Evolutionary conservation across 495 filamentous ascomycete genomes (phyloP), one percentile per base, ranked within the genome.

Genomic region (Aspergillus bridgeri): DNA sequence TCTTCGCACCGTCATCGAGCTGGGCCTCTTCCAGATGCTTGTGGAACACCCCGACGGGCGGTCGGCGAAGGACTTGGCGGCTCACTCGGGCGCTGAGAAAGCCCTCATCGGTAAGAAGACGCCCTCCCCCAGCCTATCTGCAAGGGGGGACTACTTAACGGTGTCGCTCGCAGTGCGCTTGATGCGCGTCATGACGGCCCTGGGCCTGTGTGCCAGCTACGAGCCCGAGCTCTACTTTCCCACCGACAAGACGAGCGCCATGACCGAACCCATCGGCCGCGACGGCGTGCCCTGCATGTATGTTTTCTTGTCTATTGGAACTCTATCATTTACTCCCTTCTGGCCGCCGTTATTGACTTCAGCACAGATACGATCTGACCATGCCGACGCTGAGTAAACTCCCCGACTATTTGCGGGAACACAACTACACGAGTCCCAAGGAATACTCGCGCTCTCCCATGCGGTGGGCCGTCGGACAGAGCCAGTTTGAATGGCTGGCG

Each of bases 241-340:
- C 33, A 75, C 65, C 51, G 67, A 66, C 15, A 75, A 74, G 38
- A 73, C 74, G 0, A 38, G 46, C 4, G 65, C 69, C 13, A 33
- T 76, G 47, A 72, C 67, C 17, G 60, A 72, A 25, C 70, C 74
- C 6, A 68, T 73, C 54, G 72, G 70, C 2, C 53, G 69, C 24
- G 74, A 76, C 46, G 74, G 74, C 0, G 51, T 74, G 2, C 68
- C 66, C 6, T 75, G 72, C 72, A 71, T 75, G 71, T 76, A 72
- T n/a, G 69, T 60, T 48, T 9, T 42, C 24, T n/a, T 21, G n/a
- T 5, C 53, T 25, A 38, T 38, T 38, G 11, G 38, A 44, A 19
- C 4, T 59, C 38, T 18, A 3, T 17, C 29, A 24, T 44, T 7
- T 38, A 50, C 17, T 44, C 18, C 42, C 33, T 44, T 17, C 48